Percentiles rank a stretch among this genome's conserved stretches.
phyloP scores from a whole-genome alignment of 2,329 filamentous ascomycete species.

The Colletotrichum euphorbiae region DNA sequence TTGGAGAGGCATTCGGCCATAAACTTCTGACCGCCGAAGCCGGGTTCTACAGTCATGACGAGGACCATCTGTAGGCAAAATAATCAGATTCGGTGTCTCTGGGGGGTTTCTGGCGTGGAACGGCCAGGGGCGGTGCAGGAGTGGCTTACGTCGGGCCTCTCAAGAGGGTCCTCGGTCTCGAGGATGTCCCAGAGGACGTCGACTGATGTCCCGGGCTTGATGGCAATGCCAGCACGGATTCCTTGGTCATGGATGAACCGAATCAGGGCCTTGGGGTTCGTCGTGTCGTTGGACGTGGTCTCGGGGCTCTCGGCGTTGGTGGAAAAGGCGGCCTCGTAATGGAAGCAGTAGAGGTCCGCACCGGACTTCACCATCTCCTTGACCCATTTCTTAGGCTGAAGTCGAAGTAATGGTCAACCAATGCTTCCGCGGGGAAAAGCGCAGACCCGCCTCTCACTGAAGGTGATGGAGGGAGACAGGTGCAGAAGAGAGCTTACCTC shows the following conservation, averaged over 20 bases:
- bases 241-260: conserved; percentile 90
- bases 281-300: conserved; percentile 74
- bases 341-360: conserved; percentile 99
- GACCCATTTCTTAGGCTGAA: conserved; percentile 96
- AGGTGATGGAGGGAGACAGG: no score
- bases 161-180: conserved; percentile 76
- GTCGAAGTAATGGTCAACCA: conserved; percentile 7
- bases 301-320: conserved; percentile 86
- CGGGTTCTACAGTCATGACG: conserved; percentile 97
- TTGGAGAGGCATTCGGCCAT: conserved; percentile 97
- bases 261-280: conserved; percentile 86
- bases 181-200: conserved; percentile 94
- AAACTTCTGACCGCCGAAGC: conserved; percentile 98
- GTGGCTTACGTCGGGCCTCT: conserved; percentile 85
- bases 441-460: background rate
- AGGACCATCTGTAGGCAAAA: conserved; percentile 83
- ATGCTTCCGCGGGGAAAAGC: background rate
- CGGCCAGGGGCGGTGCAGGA: conserved; percentile 26
- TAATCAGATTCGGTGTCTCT: background rate
- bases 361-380: conserved; percentile 93
- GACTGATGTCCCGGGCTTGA: conserved; percentile 92
- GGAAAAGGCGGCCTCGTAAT: conserved; percentile 96
- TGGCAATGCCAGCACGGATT: conserved; percentile 91
- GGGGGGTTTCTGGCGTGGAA: background rate
- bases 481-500: conserved; percentile 70